phyloP scores from a whole-genome alignment of 108 stramenopile species.

The Stephanodiscus minutulus region DNA sequence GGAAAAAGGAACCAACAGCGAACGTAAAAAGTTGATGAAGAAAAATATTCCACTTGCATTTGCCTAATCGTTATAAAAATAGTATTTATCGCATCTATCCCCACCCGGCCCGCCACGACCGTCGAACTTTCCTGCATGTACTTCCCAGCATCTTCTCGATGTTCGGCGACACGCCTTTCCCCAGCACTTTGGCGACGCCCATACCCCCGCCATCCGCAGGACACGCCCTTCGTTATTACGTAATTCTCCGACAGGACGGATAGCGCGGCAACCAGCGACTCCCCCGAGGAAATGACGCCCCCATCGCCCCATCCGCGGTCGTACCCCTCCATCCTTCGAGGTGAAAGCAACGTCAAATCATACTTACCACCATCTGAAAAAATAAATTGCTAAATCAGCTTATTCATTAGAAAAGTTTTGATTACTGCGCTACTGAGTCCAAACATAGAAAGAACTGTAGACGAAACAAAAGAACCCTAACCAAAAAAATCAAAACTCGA shows the following conservation, averaged over 20 bases:
- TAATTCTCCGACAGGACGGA: constrained; percentile 46
- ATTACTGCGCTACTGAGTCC: too few species aligned
- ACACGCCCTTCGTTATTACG: constrained; percentile 60
- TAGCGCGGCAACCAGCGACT: constrained; percentile 39
- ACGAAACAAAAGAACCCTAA: neutral
- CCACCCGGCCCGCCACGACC: too few species aligned
- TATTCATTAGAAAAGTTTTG: too few species aligned
- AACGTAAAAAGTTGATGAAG: too few species aligned
- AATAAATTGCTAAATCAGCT: too few species aligned
- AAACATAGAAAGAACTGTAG: too few species aligned
- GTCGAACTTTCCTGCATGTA: constrained; percentile 79
- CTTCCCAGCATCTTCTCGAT: constrained; percentile 76
- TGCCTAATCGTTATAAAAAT: too few species aligned
- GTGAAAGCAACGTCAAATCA: too few species aligned
- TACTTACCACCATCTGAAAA: too few species aligned
- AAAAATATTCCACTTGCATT: too few species aligned
- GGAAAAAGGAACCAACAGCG: too few species aligned
- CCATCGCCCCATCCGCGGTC: constrained; percentile 64
- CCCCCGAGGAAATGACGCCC: constrained; percentile 36
- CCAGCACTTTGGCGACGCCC: constrained; percentile 64
- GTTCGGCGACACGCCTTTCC: constrained; percentile 50
- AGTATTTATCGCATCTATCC: too few species aligned
- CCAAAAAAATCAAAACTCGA: neutral
- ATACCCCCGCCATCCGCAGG: constrained; percentile 60
- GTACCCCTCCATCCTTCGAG: constrained; percentile 75